Evolutionary conservation across 2,329 filamentous ascomycete species (phyloP).

Genomic region (Aspergillus sergii): DNA sequence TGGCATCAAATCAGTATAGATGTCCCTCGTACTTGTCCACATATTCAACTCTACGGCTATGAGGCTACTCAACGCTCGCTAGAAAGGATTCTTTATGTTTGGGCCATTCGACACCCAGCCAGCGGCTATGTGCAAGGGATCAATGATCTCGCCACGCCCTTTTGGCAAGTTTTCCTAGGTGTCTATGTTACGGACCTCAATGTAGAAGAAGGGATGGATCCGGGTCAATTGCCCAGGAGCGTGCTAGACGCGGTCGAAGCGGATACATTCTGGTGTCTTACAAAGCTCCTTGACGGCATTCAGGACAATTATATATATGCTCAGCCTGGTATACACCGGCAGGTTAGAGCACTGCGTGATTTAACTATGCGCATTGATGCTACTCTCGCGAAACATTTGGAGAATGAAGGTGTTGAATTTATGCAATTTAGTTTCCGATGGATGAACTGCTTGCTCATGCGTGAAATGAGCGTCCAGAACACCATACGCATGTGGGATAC

Average conservation of each 20-base stretch:
- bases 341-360: constrained; percentile 85
- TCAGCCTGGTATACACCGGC: constrained; percentile 92
- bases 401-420: constrained; percentile 91
- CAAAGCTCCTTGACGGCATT: constrained; percentile 96
- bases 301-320: constrained; percentile 99
- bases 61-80: constrained; percentile 93
- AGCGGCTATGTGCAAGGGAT: constrained; percentile 98
- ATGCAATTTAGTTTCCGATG: constrained; percentile 99
- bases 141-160: constrained; percentile 95
- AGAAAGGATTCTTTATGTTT: constrained; percentile 93
- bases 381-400: constrained; percentile 81
- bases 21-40: constrained; percentile 92
- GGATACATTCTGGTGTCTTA: constrained; percentile 97
- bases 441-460: constrained; percentile 99
- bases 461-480: constrained; percentile 93
- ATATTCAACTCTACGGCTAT: constrained; percentile 91
- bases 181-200: constrained; percentile 93
- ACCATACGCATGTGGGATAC: constrained; percentile 99
- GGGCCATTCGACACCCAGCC: constrained; percentile 95
- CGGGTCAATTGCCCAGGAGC: constrained; percentile 84
- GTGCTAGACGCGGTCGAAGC: constrained; percentile 97
- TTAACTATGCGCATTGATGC: constrained; percentile 88
- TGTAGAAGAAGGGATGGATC: constrained; percentile 94
- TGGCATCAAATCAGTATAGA: constrained; percentile 99
- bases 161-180: constrained; percentile 96